Evolutionary conservation across 1,284 basidiomycete species (phyloP).

Genomic region (Ustilago sp.): DNA sequence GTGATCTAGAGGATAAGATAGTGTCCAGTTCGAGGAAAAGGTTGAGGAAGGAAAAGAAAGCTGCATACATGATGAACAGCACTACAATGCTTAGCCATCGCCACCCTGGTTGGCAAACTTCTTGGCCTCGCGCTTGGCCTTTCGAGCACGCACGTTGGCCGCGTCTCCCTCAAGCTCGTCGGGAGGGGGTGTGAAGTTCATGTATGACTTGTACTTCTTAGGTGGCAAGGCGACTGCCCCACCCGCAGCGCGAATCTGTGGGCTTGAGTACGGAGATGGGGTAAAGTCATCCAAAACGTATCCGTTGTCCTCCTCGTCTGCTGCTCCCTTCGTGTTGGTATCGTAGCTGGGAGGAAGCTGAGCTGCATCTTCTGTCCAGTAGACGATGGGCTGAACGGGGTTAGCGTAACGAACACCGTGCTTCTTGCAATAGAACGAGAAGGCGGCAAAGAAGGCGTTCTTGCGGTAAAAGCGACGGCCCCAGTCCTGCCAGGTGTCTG

Average conservation of each 20-base stretch:
- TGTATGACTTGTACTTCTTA: slow-evolving; percentile 56
- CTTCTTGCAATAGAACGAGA: slow-evolving; percentile 66
- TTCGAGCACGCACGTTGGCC: slow-evolving; percentile 34
- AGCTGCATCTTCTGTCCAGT: slow-evolving; percentile 59
- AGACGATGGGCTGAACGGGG: slow-evolving; percentile 59
- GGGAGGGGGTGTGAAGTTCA: slow-evolving; percentile 62
- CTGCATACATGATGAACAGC: neutral
- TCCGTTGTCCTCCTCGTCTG: slow-evolving; percentile 42
- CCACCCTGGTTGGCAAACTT: slow-evolving; percentile 57
- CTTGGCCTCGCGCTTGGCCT: slow-evolving; percentile 39
- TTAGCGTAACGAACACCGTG: slow-evolving; percentile 63
- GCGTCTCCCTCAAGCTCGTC: slow-evolving; percentile 58
- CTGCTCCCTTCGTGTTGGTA: slow-evolving; percentile 12
- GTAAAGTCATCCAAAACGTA: slow-evolving; percentile 54
- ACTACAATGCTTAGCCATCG: slow-evolving; percentile 35
- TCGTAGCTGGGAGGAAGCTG: slow-evolving; percentile 56
- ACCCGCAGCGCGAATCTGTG: slow-evolving; percentile 41
- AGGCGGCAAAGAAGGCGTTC: slow-evolving; percentile 65
- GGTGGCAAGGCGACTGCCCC: slow-evolving; percentile 36
- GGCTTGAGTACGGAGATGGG: slow-evolving; percentile 43
- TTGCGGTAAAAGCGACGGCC: slow-evolving; percentile 61
- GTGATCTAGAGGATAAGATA: slow-evolving; percentile 1
- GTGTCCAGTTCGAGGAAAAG: neutral
- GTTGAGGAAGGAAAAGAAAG: neutral
- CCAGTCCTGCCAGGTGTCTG: slow-evolving; percentile 68